A percentile compares a stretch with the other conserved stretches of the same genome.
phyloP scores from a whole-genome alignment of 2,329 filamentous ascomycete genomes.

The Tothia fuscella region DNA sequence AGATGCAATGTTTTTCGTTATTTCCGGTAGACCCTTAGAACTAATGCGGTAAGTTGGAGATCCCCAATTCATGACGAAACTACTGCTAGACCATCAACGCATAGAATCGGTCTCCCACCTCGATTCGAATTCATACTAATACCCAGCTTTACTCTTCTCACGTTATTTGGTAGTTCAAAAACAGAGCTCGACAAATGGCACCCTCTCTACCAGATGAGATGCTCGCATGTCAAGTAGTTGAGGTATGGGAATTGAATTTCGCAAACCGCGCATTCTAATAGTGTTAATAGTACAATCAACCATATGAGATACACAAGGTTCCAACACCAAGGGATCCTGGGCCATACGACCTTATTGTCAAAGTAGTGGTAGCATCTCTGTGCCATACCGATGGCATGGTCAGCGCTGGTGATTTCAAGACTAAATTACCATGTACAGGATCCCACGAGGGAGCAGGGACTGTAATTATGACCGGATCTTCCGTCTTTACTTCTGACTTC shows the following conservation, averaged over 20 bases:
- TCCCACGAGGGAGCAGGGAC: slow-evolving; percentile 48
- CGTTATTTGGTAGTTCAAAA: too few relatives aligned
- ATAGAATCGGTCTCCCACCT: too few relatives aligned
- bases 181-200: too few relatives aligned
- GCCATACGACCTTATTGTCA: slow-evolving; percentile 46
- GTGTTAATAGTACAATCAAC: slow-evolving; percentile 35
- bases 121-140: too few relatives aligned
- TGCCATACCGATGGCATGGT: slow-evolving; percentile 54
- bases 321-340: slow-evolving; percentile 35
- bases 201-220: slow-evolving; percentile 30
- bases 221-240: slow-evolving; percentile 36
- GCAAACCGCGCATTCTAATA: slow-evolving; percentile 1
- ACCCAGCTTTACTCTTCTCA: too few relatives aligned
- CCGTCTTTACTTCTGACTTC: slow-evolving; percentile 33
- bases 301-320: slow-evolving; percentile 41
- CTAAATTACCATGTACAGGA: slow-evolving; percentile 38
- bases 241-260: slow-evolving; percentile 20
- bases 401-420: slow-evolving; percentile 35
- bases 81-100: too few relatives aligned
- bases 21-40: too few relatives aligned
- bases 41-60: too few relatives aligned
- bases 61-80: too few relatives aligned
- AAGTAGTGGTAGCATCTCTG: slow-evolving; percentile 46
- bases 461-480: slow-evolving; percentile 35
- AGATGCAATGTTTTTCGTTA: too few relatives aligned